Percentiles rank a stretch among this genome's conserved stretches.
phyloP scores from a whole-genome alignment of 257 asterid species.

The Ballota nigra region DNA sequence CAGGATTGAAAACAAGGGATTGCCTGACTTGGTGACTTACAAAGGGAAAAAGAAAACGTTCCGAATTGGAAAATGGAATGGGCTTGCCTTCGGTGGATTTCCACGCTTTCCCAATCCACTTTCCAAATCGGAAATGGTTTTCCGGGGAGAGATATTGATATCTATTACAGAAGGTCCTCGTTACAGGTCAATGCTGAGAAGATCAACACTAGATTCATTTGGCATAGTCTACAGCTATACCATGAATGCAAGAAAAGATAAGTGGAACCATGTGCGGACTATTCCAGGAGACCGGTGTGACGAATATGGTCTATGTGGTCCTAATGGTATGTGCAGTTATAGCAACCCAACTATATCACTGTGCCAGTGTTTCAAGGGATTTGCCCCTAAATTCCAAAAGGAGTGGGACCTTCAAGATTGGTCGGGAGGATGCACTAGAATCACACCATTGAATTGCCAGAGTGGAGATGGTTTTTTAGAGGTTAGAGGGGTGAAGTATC shows the following conservation, averaged over 20 bases:
- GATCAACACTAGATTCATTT: background rate
- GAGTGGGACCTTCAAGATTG: slow-evolving; percentile 38
- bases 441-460: slow-evolving; percentile 2
- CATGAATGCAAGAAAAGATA: slow-evolving; percentile 17
- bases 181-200: slow-evolving; percentile 11
- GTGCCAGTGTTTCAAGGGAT: slow-evolving; percentile 35
- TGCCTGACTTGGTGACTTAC: slow-evolving; percentile 20
- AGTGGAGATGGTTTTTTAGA: slow-evolving; percentile 27
- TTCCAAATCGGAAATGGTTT: background rate
- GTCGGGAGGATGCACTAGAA: slow-evolving; percentile 29
- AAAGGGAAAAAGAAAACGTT: background rate
- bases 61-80: slow-evolving; percentile 41
- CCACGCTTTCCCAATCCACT: background rate
- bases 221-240: background rate
- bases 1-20: slow-evolving; percentile 20
- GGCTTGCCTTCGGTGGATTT: slow-evolving; percentile 20
- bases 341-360: background rate
- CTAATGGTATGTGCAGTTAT: slow-evolving; percentile 26
- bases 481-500: slow-evolving; percentile 22
- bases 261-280: background rate
- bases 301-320: slow-evolving; percentile 33
- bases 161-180: background rate
- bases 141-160: slow-evolving; percentile 11
- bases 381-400: background rate
- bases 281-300: slow-evolving; percentile 17